A percentile compares a stretch with the other conserved stretches of the same genome.
These are phyloP conservation scores for Alisma plantagoaquatica DNA, from an alignment of 106 monocot species.

Conservation along the genomic window DNA sequence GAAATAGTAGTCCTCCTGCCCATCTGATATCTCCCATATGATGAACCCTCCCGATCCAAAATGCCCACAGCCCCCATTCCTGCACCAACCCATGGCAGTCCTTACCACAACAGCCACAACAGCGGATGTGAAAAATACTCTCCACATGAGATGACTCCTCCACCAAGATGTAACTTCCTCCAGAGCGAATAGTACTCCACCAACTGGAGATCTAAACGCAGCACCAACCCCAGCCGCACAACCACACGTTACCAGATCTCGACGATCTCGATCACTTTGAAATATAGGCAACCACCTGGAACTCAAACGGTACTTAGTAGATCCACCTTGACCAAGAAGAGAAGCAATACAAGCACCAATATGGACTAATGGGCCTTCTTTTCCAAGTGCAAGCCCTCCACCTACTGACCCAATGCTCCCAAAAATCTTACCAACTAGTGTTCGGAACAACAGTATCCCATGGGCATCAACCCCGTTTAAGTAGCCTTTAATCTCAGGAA, in stretches of 20 bases:
- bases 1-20: constrained; percentile 97
- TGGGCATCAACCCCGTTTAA: constrained; percentile 97
- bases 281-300: constrained; percentile 80
- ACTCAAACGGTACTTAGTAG: constrained; percentile 78
- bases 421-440: constrained; percentile 97
- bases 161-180: constrained; percentile 99
- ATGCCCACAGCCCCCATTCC: constrained; percentile 97
- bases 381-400: constrained; percentile 92
- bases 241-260: constrained; percentile 99
- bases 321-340: constrained; percentile 91
- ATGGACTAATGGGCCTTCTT: constrained; percentile 99
- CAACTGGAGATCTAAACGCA: constrained; percentile 98
- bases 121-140: constrained; percentile 99
- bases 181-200: constrained; percentile 92
- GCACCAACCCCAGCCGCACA: constrained; percentile 99
- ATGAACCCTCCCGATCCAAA: constrained; percentile 99
- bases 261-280: constrained; percentile 94
- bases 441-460: constrained; percentile 95
- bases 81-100: constrained; percentile 96
- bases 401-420: constrained; percentile 98
- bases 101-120: constrained; percentile 93
- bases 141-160: constrained; percentile 99
- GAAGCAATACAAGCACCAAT: constrained; percentile 99
- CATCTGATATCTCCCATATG: constrained; percentile 99
- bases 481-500: constrained; percentile 98